Conservation (phyloP, 768 basidiomycete species). For the Grammothele lineata region DNA sequence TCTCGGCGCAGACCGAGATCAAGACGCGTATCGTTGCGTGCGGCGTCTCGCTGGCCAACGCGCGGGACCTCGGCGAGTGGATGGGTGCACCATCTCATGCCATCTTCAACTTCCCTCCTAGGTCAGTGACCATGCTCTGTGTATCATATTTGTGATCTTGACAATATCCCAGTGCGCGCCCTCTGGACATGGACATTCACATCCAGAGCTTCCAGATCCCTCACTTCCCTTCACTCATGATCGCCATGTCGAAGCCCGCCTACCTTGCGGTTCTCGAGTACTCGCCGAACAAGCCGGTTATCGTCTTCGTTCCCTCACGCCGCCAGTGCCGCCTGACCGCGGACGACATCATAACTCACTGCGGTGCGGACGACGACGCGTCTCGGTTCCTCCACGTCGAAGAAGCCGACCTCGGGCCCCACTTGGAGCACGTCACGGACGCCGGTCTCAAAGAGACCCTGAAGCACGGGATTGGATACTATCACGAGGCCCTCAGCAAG, state of each 20-base stretch:
- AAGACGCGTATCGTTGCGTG: slow-evolving; percentile 95
- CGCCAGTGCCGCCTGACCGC: slow-evolving; percentile 94
- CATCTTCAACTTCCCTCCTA: slow-evolving; percentile 97
- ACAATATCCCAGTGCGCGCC: slow-evolving; percentile 66
- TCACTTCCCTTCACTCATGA: slow-evolving; percentile 99
- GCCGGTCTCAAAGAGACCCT: slow-evolving; percentile 71
- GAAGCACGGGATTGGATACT: slow-evolving; percentile 90
- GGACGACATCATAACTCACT: slow-evolving; percentile 86
- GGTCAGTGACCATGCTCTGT: slow-evolving; percentile 37
- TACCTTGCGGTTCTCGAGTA: slow-evolving; percentile 91
- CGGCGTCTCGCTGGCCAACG: slow-evolving; percentile 93
- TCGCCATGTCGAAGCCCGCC: slow-evolving; percentile 97
- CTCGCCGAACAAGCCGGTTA: slow-evolving; percentile 79
- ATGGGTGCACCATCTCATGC: slow-evolving; percentile 91
- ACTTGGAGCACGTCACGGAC: slow-evolving; percentile 83
- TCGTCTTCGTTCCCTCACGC: slow-evolving; percentile 89
- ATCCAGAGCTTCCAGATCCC: slow-evolving; percentile 93
- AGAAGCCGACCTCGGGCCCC: slow-evolving; percentile 74
- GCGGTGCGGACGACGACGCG: slow-evolving; percentile 79
- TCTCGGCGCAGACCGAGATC: slow-evolving; percentile 88
- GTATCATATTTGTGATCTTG: neutral
- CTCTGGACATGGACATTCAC: slow-evolving; percentile 95
- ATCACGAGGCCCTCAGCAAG: slow-evolving; percentile 88
- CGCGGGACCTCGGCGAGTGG: slow-evolving; percentile 95
- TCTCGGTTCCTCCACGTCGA: slow-evolving; percentile 90